These are phyloP conservation scores for Lipomyces japonicus DNA, from an alignment of 805 yeast species.

Conservation along the genomic window DNA sequence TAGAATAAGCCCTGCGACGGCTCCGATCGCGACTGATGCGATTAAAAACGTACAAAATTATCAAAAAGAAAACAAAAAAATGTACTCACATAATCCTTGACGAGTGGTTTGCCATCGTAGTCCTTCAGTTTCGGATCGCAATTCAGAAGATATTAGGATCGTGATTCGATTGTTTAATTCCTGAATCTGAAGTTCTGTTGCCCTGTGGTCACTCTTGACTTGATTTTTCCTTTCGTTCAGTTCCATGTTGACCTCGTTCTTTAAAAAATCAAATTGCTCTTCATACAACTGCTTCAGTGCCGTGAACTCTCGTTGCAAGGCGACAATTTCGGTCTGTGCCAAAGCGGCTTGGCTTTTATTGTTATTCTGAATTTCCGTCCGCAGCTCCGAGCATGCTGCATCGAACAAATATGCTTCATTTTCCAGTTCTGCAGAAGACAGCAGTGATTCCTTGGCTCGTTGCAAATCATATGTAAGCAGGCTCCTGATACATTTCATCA, in stretches of 20 bases:
- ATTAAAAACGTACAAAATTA: background rate
- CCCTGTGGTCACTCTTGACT: constrained; percentile 69
- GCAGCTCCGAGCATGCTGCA: constrained; percentile 84
- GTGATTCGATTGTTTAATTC: constrained; percentile 81
- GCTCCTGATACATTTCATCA: constrained; percentile 47
- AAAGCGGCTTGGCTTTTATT: constrained; percentile 68
- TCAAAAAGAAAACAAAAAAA: background rate
- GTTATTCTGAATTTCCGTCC: constrained; percentile 69
- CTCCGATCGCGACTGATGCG: constrained; percentile 22
- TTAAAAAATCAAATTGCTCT: constrained; percentile 55
- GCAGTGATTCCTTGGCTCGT: constrained; percentile 37
- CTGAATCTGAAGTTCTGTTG: constrained; percentile 65
- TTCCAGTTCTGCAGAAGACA: constrained; percentile 63
- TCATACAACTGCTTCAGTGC: constrained; percentile 73
- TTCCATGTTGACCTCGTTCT: constrained; percentile 77
- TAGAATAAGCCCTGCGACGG: constrained; percentile 19
- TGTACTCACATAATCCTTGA: constrained; percentile 57
- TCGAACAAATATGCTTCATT: constrained; percentile 85
- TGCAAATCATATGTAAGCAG: constrained; percentile 37
- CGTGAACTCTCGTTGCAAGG: constrained; percentile 67
- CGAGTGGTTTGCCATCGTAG: constrained; percentile 91
- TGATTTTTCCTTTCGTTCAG: constrained; percentile 83
- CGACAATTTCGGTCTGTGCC: constrained; percentile 60
- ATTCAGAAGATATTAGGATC: constrained; percentile 73
- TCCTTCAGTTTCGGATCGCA: constrained; percentile 81